Conservation (phyloP, 768 basidiomycete species). For the Rossbeevera mucosa region DNA sequence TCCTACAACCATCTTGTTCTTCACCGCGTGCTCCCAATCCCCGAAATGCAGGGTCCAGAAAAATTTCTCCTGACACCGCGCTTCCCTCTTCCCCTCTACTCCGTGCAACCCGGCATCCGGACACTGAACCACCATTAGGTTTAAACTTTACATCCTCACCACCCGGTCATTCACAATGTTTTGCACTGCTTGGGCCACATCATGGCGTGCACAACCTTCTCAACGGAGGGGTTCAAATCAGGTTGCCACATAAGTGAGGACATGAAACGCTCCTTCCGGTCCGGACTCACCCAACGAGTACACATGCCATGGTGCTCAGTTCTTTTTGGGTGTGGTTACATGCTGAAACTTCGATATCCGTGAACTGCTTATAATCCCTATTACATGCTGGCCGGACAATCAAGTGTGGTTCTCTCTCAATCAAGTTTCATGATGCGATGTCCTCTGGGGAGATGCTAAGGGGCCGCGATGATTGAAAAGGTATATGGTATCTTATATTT, state of each 20-base stretch:
- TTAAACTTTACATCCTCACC: background rate
- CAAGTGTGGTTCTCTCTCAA: background rate
- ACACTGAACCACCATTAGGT: background rate
- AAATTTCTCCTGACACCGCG: background rate
- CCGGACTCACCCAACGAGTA: background rate
- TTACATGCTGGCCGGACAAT: background rate
- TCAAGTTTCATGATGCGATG: no score
- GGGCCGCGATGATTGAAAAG: no score
- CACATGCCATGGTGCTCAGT: background rate
- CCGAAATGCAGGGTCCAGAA: background rate
- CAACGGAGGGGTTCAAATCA: background rate
- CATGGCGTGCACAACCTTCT: slow-evolving; percentile 11
- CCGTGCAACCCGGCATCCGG: background rate
- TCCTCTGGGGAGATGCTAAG: no score
- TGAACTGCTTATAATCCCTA: no score
- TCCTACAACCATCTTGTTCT: background rate
- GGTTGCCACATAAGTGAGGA: background rate
- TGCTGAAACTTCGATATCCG: background rate
- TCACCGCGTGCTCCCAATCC: background rate
- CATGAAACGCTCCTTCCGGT: background rate
- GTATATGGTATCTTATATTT: no score
- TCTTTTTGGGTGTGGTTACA: background rate
- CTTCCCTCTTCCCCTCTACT: background rate
- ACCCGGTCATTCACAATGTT: background rate
- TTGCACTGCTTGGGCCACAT: no score